Evolutionary conservation across 2,329 filamentous ascomycete species (phyloP), one percentile per base, ranked within the genome.

Genomic region (Triangularia setosa): DNA sequence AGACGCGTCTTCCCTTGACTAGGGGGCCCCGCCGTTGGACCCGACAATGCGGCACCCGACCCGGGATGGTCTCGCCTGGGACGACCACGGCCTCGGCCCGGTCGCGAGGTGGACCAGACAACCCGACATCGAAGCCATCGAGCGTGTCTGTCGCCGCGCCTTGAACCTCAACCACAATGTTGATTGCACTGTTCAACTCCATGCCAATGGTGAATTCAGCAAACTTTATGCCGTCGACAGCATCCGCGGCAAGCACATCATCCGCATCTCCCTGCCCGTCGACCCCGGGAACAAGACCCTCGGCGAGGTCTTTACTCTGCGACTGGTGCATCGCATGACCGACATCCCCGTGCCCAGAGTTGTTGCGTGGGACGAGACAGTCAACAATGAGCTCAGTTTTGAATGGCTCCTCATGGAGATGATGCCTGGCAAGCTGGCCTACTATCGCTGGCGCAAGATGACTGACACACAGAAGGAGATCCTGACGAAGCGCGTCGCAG

Each of bases 341-440:
- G 62, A 70, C n/a, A 71, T 79, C 2, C 76, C 74, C 0, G 72
- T 79, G 0, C 72, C 78, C 0, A 61, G 67, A 0, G 70, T 79
- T 16, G 27, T 77, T 16, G 74, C 73, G 1, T 78, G 69, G 48
- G 73, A 77, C 52, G 69, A 73, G 35, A 70, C 68, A 4, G 60
- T 57, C 21, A 55, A 69, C 11, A 78, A 76, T 58, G 70, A 73
- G 25, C 70, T 79, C 35, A 75, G 75, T 0, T 77, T 75, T 35
- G 77, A 79, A 69, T 79, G 76, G 76, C 76, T 79, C 5, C 60
- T 79, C 25, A 77, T 79, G 74, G 69, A 69, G 33, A 56, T 66
- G 25, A 65, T 75, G 64, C 60, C 71, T 9, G 76, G 75, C 0
- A 66, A 35, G 11, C 66, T 72, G 5, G 68, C 66, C 1, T 59